Conservation (phyloP, 345 rosid genomes). For the Toxicodendron radicans region DNA sequence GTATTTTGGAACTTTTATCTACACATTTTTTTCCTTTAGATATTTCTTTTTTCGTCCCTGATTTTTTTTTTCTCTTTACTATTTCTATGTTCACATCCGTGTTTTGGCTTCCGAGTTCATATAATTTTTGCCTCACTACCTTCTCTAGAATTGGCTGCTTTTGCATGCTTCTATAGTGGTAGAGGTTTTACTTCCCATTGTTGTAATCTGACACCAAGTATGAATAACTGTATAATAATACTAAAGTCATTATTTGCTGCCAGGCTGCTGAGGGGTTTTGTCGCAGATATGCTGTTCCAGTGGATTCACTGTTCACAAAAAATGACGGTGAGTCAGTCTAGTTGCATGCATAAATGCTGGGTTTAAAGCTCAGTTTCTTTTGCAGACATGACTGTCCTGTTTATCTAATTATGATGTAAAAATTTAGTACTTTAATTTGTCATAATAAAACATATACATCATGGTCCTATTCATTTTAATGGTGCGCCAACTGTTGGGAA, state of each 20-base stretch:
- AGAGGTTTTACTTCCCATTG: background rate
- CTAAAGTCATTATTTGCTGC: conserved; percentile 24
- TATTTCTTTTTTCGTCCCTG: too few species aligned
- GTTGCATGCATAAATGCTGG: conserved; percentile 1
- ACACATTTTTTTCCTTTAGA: background rate
- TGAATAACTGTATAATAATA: conserved; percentile 11
- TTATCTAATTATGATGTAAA: background rate
- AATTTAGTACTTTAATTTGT: background rate
- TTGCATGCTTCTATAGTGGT: background rate
- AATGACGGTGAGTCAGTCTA: conserved; percentile 60
- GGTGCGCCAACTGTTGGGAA: background rate
- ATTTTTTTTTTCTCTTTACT: conserved; percentile 7
- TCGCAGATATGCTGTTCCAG: conserved; percentile 65
- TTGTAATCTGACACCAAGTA: background rate
- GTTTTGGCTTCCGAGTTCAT: background rate
- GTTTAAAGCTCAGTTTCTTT: background rate
- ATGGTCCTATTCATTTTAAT: background rate
- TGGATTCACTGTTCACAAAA: conserved; percentile 63
- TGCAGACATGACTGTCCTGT: background rate
- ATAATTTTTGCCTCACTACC: too few species aligned
- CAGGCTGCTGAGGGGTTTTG: conserved; percentile 98
- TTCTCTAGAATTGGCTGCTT: background rate
- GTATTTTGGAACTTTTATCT: conserved; percentile 10
- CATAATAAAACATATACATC: background rate
- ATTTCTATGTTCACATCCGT: background rate